Conservation (phyloP, 2,329 filamentous ascomycete genomes). For the Trichoderma sp. region DNA sequence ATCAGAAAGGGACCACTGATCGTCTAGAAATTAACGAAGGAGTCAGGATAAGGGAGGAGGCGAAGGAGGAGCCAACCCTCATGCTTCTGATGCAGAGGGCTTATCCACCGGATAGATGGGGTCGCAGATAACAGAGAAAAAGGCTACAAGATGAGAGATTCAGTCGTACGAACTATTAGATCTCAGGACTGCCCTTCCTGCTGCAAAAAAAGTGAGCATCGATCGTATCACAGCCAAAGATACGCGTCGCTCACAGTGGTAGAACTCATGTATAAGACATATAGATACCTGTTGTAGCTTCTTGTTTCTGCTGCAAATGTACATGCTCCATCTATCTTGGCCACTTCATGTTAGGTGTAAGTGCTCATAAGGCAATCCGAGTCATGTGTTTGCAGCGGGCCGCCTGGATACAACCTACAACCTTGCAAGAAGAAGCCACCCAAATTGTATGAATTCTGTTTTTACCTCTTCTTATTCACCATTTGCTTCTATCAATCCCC, state of each 20-base stretch:
- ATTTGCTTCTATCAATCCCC: neutral
- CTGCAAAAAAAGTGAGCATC: too few species aligned
- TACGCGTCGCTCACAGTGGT: too few species aligned
- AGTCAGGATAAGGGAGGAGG: neutral
- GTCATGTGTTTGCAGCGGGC: neutral
- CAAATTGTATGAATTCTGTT: neutral
- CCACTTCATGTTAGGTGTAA: neutral
- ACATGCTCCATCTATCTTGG: neutral
- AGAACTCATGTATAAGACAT: too few species aligned
- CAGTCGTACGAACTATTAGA: neutral
- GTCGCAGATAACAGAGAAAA: neutral
- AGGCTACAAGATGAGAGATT: neutral
- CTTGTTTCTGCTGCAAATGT: too few species aligned
- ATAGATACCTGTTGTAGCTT: too few species aligned
- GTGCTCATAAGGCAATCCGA: neutral
- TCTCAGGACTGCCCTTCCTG: too few species aligned
- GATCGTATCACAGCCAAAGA: too few species aligned
- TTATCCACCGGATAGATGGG: neutral
- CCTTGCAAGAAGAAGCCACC: neutral
- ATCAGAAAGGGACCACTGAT: neutral
- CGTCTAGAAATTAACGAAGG: neutral
- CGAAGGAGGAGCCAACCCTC: neutral
- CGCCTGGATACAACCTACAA: neutral
- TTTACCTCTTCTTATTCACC: neutral
- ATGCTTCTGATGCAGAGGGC: neutral